Conservation (phyloP, 805 yeast genomes). For the Sugiyamaella lignohabitans region DNA sequence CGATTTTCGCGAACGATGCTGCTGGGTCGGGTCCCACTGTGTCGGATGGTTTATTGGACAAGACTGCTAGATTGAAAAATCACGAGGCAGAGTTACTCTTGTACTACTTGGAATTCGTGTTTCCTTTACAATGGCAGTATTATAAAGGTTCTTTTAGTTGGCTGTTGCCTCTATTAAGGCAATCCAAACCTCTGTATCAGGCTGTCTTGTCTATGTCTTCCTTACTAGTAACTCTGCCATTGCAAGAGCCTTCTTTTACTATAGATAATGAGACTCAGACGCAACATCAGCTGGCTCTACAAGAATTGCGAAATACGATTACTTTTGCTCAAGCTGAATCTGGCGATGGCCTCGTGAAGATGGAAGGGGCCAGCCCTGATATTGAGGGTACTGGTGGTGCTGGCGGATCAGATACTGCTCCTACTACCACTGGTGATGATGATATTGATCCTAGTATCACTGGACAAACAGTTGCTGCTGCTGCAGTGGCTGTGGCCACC, state of each 20-base stretch:
- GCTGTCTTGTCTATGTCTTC: constrained; percentile 11
- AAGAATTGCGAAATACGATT: constrained; percentile 5
- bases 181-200: constrained; percentile 11
- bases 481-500: neutral
- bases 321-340: neutral
- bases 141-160: constrained; percentile 6
- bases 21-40: neutral
- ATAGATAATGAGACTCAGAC: neutral
- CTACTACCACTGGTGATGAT: too few relatives aligned
- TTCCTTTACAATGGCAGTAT: constrained; percentile 13
- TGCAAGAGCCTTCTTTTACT: neutral
- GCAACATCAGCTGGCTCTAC: constrained; percentile 7
- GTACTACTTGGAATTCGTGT: constrained; percentile 7
- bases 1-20: neutral
- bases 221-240: neutral
- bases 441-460: neutral
- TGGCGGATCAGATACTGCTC: neutral
- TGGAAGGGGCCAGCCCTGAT: neutral
- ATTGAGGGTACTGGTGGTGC: neutral
- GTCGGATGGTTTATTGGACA: neutral
- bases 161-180: constrained; percentile 6
- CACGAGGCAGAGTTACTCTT: constrained; percentile 8
- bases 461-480: neutral
- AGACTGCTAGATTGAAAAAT: neutral
- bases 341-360: too few relatives aligned